phyloP scores from a whole-genome alignment of 2,329 filamentous ascomycete genomes.

The Paraconiothyrium sp. region DNA sequence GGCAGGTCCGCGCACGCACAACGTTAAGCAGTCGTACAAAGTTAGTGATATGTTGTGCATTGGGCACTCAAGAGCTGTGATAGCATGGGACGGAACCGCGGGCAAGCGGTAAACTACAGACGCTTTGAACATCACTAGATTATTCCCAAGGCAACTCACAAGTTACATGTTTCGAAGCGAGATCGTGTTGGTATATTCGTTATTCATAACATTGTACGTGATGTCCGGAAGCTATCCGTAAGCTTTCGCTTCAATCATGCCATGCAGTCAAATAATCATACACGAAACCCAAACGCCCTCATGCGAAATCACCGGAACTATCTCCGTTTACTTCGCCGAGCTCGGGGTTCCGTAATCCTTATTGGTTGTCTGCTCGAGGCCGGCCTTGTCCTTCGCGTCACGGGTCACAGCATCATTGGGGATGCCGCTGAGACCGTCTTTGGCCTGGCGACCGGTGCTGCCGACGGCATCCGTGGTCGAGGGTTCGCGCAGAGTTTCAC shows the following conservation, averaged over 20 bases:
- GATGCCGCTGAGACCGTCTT: conserved; percentile 64
- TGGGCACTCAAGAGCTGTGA: too few relatives aligned
- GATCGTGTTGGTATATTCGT: not conserved
- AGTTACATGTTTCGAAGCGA: too few relatives aligned
- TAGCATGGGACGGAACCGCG: too few relatives aligned
- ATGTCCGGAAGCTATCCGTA: conserved; percentile 10
- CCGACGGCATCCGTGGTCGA: conserved; percentile 63
- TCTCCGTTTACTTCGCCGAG: conserved; percentile 30
- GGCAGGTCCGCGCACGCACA: too few relatives aligned
- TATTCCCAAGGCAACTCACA: too few relatives aligned
- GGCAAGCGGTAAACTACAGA: too few relatives aligned
- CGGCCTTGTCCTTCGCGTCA: conserved; percentile 55
- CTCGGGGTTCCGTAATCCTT: conserved; percentile 54
- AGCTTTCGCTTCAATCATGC: conserved; percentile 1
- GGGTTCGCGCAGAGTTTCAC: conserved; percentile 54
- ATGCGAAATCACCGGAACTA: not conserved
- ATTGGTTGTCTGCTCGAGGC: conserved; percentile 53
- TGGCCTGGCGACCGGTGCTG: conserved; percentile 69
- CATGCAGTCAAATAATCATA: not conserved
- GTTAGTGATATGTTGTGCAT: too few relatives aligned
- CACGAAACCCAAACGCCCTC: conserved; percentile 4
- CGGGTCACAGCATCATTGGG: conserved; percentile 69
- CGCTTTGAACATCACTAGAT: too few relatives aligned
- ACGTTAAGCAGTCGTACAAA: too few relatives aligned
- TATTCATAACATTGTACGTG: conserved; percentile 9